Percentiles rank a stretch among this genome's conserved stretches.
Evolutionary conservation across 2,329 filamentous ascomycete species (phyloP).

Genomic region (Fusarium praegraminearum): DNA sequence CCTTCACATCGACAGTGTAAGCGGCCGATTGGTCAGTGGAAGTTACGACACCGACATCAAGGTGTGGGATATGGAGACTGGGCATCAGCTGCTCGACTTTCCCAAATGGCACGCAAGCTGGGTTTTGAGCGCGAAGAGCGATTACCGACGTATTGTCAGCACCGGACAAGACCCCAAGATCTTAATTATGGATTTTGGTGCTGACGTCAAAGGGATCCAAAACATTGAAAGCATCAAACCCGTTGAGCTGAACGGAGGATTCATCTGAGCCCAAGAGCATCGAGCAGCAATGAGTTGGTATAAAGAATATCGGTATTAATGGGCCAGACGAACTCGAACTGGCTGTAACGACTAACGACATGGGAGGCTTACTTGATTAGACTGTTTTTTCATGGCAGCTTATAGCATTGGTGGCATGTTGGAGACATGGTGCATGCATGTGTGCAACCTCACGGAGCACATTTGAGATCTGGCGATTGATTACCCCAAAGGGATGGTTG

Average conservation of each 20-base stretch:
- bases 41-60: conserved; percentile 97
- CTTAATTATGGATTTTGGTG: conserved; percentile 91
- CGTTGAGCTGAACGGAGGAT: conserved; percentile 35
- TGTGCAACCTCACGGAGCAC: conserved; percentile 42
- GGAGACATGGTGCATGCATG: conserved; percentile 37
- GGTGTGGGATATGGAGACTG: conserved; percentile 88
- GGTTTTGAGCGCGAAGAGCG: conserved; percentile 95
- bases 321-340: conserved; percentile 16
- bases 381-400: conserved; percentile 22
- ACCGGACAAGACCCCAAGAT: conserved; percentile 95
- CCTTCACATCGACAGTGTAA: conserved; percentile 88
- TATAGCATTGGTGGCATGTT: conserved; percentile 37
- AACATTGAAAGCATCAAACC: conserved; percentile 63
- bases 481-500: conserved; percentile 20
- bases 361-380: conserved; percentile 35
- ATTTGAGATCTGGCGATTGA: conserved; percentile 30
- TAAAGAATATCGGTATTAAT: conserved; percentile 17
- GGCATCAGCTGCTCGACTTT: conserved; percentile 82
- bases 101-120: conserved; percentile 97
- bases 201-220: conserved; percentile 68
- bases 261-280: conserved; percentile 41
- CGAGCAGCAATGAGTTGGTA: not conserved
- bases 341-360: conserved; percentile 44
- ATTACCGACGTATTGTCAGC: conserved; percentile 93
- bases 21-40: conserved; percentile 87